Evolutionary conservation across 1,139 yeast species (phyloP), one percentile per base, ranked within the genome.

Genomic region (Kluyveromyces marxianus): DNA sequence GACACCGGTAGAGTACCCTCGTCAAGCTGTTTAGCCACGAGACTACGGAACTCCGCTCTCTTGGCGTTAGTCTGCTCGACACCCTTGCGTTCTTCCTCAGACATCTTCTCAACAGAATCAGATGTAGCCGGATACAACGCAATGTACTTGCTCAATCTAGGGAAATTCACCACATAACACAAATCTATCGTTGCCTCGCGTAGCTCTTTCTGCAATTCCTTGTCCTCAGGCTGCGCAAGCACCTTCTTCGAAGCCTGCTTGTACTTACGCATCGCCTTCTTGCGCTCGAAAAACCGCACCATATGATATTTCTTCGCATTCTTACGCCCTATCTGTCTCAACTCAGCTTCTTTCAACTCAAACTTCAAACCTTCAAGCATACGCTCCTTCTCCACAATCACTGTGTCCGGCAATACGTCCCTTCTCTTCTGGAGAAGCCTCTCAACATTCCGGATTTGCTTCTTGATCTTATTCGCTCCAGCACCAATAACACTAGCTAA

Each of bases 221-320:
- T 46, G 3, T 53, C 50, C 21, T 62, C 60, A 2, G 53, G 58
- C 2, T 48, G 50, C 2, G 57, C 57, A 10, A 60, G 60, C 28
- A 58, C 53, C 10, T 65, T 69, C 48, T 78, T 82, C 50, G 70
- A 69, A 1, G 82, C 79, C 54, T 81, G 81, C 52, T 83, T 83
- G 57, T 88, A 77, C 52, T 73, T 77, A 58, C 97, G 74, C 31
- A 77, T 59, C 1, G 97, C 95, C 74, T 92, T 94, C 69, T 90
- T 88, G 57, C 76, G 77, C 65, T 92, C 98, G 53, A 92, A 87
- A 60, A 94, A 92, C 54, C 94, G 75, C 42, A 92, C 92, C 94
- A 89, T 90, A 60, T 88, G 97, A 64, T 94, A 92, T 66, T 83
- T 86, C 55, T 81, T 76, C n/a, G 88, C 79, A 40, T 75, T 69